Conservation (phyloP, 2,329 filamentous ascomycete genomes). For the Aspergillus cejpii region DNA sequence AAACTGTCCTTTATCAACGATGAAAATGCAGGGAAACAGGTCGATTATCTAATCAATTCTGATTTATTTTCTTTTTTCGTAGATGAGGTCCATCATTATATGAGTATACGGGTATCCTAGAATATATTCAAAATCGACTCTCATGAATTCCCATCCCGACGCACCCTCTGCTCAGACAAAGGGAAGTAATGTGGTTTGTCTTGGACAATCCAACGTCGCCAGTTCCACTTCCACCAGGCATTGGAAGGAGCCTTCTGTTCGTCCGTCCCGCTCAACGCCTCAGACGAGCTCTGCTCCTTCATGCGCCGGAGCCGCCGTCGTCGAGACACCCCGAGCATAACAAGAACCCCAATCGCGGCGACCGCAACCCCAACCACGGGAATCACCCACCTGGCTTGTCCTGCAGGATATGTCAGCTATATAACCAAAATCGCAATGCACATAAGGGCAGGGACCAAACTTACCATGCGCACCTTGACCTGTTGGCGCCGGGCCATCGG, state of each 20-base stretch:
- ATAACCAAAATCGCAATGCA: not conserved
- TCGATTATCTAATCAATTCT: not conserved
- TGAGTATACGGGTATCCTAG: slow-evolving; percentile 12
- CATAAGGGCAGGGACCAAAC: not conserved
- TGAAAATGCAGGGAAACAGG: no score
- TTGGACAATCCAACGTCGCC: slow-evolving; percentile 22
- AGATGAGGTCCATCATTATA: no score
- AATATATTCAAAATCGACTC: no score
- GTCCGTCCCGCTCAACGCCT: slow-evolving; percentile 13
- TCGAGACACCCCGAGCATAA: slow-evolving; percentile 11
- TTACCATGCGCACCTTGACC: slow-evolving; percentile 7
- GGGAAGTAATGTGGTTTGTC: slow-evolving; percentile 22
- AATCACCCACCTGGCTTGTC: slow-evolving; percentile 10
- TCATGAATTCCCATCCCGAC: not conserved
- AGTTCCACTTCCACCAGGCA: slow-evolving; percentile 34
- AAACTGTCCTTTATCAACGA: no score
- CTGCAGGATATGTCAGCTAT: slow-evolving; percentile 2
- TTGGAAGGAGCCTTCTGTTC: slow-evolving; percentile 15
- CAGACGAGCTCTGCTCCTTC: slow-evolving; percentile 9
- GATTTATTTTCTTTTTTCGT: no score
- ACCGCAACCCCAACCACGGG: slow-evolving; percentile 10
- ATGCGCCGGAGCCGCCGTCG: slow-evolving; percentile 3
- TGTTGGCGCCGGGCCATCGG: slow-evolving; percentile 6
- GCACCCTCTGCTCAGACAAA: slow-evolving; percentile 18
- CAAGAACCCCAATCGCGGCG: slow-evolving; percentile 7